Evolutionary conservation across 371 early-diverging fungal genomes (phyloP), one percentile per base, ranked within the genome.

Genomic region (Apophysomyces ossiformis): DNA sequence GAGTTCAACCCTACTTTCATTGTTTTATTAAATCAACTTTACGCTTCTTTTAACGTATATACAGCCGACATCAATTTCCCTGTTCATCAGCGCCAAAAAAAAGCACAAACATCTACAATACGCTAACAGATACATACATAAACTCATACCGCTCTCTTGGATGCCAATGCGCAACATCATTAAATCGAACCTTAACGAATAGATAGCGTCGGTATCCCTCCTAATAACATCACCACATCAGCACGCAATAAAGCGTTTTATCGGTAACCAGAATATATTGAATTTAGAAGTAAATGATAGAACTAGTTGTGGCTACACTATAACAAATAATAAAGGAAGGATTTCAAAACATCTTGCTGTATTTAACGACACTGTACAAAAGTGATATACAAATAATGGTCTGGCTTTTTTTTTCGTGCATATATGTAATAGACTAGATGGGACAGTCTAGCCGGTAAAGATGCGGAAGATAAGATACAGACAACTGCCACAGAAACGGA

Each of bases 401-500:
- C 16, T 50, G 54, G 21, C 21, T 50, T 50, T 50, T 21, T 18
- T 50, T 50, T 50, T 50, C 21, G 16, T 50, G 32, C 32, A 26
- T 26, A 26, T 26, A 26, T 26, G 32, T 26, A 26, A 26, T 26
- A 26, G 32, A 26, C 32, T 3, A 50, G 54, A 18, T 18, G 21
- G 21, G 16, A 11, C 54, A 7, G 11, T 59, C 62, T 76, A 81
- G 36, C 78, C 77, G 58, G 74, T 77, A 61, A 82, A 82, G 36
- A 82, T 74, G 43, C 74, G 72, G 68, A 89, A 81, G 45, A 93
- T 70, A 61, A 96, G 78, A 73, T 93, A 97, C 54, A 88, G 68
- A 64, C 84, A 72, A 59, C 89, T 85, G 47, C 96, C 97, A 45
- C 93, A 44, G 75, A 95, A 95, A 44, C 96, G 89, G 69, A 96